phyloP scores from a whole-genome alignment of 192 early-diverging fungal genomes.

The Coemansia sp. region DNA sequence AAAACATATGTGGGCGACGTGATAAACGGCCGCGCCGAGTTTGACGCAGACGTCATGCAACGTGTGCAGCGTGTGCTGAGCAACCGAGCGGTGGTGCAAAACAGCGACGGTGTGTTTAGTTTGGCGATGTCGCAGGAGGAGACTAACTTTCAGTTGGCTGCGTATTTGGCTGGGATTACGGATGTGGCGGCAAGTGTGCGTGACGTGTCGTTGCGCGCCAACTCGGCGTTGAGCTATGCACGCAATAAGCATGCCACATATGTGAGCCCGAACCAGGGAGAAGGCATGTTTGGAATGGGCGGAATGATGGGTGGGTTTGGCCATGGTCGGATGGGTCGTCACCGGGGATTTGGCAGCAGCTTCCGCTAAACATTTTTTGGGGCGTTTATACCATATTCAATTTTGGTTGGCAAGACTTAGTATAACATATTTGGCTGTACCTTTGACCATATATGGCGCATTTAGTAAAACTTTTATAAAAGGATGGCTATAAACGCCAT shows the following conservation, averaged over 20 bases:
- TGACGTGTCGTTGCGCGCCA: conserved; percentile 35
- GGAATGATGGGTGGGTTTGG: conserved; percentile 32
- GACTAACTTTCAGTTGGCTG: conserved; percentile 43
- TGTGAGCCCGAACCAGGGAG: conserved; percentile 22
- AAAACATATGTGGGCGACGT: conserved; percentile 48
- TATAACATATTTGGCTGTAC: too few species aligned
- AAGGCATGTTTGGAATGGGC: conserved; percentile 36
- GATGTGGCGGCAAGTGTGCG: conserved; percentile 29
- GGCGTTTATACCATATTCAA: not conserved
- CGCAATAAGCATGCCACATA: conserved; percentile 32
- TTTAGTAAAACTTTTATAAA: too few species aligned
- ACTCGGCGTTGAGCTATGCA: conserved; percentile 28
- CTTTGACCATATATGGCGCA: too few species aligned
- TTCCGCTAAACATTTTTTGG: conserved; percentile 16
- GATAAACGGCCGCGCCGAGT: conserved; percentile 26
- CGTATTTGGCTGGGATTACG: conserved; percentile 34
- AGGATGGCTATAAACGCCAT: too few species aligned
- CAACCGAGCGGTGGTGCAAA: conserved; percentile 37
- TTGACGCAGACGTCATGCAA: conserved; percentile 51
- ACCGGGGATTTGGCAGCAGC: conserved; percentile 27
- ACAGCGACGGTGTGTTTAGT: conserved; percentile 38
- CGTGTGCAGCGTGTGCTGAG: conserved; percentile 50
- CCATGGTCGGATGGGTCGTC: conserved; percentile 16
- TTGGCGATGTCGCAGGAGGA: conserved; percentile 49
- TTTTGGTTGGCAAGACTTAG: not conserved